Conservation (phyloP, 495 filamentous ascomycete genomes). For the Neurospora cerealis region DNA sequence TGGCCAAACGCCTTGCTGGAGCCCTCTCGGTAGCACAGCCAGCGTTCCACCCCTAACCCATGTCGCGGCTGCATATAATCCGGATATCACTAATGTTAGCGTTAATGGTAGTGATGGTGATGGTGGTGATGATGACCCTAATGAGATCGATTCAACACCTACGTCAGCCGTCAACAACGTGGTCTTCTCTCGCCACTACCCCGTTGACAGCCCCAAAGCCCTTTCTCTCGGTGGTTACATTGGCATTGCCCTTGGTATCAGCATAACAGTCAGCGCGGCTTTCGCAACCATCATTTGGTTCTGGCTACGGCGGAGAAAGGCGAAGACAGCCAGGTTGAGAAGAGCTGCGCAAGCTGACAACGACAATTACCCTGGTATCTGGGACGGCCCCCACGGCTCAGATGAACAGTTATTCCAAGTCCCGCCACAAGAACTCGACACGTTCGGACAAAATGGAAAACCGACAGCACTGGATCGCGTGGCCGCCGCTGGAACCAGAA, state of each 20-base stretch:
- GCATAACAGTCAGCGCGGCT: not conserved
- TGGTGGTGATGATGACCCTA: not conserved
- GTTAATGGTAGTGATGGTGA: not conserved
- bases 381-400: not conserved
- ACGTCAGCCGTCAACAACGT: conserved; percentile 23
- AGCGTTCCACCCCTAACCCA: conserved; percentile 9
- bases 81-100: not conserved
- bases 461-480: not conserved
- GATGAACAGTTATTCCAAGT: not conserved
- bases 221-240: not conserved
- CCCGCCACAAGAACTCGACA: not conserved
- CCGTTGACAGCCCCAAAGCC: conserved; percentile 1
- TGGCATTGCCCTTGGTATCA: not conserved
- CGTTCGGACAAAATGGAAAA: not conserved
- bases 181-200: conserved; percentile 18
- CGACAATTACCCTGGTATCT: not conserved
- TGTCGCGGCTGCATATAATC: not conserved
- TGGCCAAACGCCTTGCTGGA: conserved; percentile 19
- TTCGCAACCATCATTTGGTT: not conserved
- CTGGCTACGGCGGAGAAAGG: not conserved
- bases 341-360: not conserved
- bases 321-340: not conserved
- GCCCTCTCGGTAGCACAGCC: conserved; percentile 2
- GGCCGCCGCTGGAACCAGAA: not conserved
- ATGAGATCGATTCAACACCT: conserved; percentile 5